Evolutionary conservation across 495 filamentous ascomycete genomes (phyloP).

Genomic region (Aspergillus bridgeri): DNA sequence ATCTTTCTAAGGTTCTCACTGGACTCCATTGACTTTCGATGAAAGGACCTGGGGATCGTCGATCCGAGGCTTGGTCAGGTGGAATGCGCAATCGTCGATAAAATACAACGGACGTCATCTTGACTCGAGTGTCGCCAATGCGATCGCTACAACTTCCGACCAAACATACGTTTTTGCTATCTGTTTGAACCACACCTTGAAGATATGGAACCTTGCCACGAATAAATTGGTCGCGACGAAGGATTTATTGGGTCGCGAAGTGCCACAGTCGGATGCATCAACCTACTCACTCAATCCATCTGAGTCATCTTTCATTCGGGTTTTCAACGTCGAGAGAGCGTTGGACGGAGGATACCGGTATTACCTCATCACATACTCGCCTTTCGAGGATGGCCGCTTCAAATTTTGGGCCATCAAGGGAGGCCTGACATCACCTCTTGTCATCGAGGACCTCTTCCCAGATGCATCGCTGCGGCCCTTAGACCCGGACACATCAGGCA

Average conservation of each 20-base stretch:
- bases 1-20: constrained; percentile 48
- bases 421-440: constrained; percentile 56
- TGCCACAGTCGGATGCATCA: constrained; percentile 53
- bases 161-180: constrained; percentile 75
- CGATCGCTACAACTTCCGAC: constrained; percentile 61
- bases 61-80: constrained; percentile 67
- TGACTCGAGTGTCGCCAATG: constrained; percentile 60
- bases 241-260: constrained; percentile 62
- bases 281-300: constrained; percentile 75
- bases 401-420: constrained; percentile 87
- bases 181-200: constrained; percentile 80
- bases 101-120: constrained; percentile 62
- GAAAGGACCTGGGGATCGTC: constrained; percentile 74
- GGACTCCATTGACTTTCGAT: constrained; percentile 76
- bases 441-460: constrained; percentile 68
- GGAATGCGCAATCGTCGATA: constrained; percentile 62
- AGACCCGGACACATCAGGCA: constrained; percentile 62
- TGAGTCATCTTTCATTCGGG: constrained; percentile 65
- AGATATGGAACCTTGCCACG: constrained; percentile 76
- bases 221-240: constrained; percentile 67
- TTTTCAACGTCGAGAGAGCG: constrained; percentile 57
- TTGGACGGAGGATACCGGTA: constrained; percentile 60
- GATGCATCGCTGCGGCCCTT: constrained; percentile 60
- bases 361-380: constrained; percentile 80
- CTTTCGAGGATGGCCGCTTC: constrained; percentile 81